phyloP scores from a whole-genome alignment of 805 yeast species.

The Yarrowia phangngaensis region DNA sequence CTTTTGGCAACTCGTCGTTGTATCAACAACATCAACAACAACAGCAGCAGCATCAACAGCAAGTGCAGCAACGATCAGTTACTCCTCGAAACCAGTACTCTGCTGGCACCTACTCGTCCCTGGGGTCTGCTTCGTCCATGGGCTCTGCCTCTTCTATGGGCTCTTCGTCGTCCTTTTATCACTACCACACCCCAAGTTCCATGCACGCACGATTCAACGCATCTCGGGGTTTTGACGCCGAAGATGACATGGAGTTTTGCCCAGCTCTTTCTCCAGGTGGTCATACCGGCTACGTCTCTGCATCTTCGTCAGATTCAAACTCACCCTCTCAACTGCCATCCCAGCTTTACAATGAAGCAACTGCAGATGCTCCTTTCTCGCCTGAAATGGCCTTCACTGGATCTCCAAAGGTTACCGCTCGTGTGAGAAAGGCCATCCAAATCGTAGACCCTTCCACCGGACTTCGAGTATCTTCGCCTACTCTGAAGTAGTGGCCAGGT shows the following conservation, averaged over 20 bases:
- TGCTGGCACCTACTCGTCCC: constrained; percentile 21
- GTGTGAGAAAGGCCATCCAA: constrained; percentile 43
- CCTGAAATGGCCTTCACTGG: constrained; percentile 20
- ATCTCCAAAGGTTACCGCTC: constrained; percentile 22
- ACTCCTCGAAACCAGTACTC: constrained; percentile 24
- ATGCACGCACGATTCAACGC: constrained; percentile 46
- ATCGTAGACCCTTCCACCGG: constrained; percentile 57
- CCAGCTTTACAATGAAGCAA: constrained; percentile 15
- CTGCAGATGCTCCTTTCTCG: constrained; percentile 13
- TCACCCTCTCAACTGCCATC: constrained; percentile 20
- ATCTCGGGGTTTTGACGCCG: constrained; percentile 65
- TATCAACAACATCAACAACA: constrained; percentile 27
- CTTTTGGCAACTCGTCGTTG: constrained; percentile 18
- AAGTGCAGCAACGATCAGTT: constrained; percentile 22
- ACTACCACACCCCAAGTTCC: constrained; percentile 8
- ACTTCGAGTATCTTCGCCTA: constrained; percentile 28
- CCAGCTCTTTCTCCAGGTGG: constrained; percentile 41
- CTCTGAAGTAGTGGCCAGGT: constrained; percentile 2
- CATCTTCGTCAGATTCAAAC: constrained; percentile 18
- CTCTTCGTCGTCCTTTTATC: constrained; percentile 21
- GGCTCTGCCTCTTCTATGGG: constrained; percentile 16
- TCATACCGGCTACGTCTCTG: constrained; percentile 19
- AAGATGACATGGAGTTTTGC: constrained; percentile 69
- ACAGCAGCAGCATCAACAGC: constrained; percentile 26
- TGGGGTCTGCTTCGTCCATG: constrained; percentile 22